Percentiles rank a stretch among this genome's conserved stretches.
Evolutionary conservation across 768 basidiomycete species (phyloP).

Genomic region (Sporobolomyces roseus): DNA sequence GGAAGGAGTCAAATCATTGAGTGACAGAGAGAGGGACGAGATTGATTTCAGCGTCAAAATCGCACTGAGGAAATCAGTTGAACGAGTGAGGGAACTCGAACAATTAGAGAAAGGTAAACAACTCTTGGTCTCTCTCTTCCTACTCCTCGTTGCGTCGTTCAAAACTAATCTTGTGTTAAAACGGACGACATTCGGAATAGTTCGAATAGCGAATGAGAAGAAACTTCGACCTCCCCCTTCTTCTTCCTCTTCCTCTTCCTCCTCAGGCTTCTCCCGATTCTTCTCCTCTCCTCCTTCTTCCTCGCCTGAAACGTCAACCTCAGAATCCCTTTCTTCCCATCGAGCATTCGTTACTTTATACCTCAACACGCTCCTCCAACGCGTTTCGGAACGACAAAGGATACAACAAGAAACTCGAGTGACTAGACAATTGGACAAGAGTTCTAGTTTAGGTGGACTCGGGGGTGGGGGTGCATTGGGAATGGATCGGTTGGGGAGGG

Average conservation of each 20-base stretch:
- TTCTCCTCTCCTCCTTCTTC: conserved; percentile 57
- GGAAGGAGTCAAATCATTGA: conserved; percentile 54
- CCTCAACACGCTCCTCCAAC: conserved; percentile 72
- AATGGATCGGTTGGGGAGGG: conserved; percentile 36
- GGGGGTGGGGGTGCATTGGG: conserved; percentile 58
- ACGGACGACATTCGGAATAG: conserved; percentile 2
- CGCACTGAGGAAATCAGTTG: conserved; percentile 77
- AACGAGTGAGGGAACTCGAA: conserved; percentile 83
- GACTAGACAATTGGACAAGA: conserved; percentile 77
- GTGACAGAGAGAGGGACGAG: conserved; percentile 89
- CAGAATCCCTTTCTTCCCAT: conserved; percentile 70
- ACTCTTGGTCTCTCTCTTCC: background rate
- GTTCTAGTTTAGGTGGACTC: conserved; percentile 65
- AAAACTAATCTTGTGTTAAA: too few relatives aligned
- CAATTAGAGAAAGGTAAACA: conserved; percentile 72
- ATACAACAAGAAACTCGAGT: conserved; percentile 93
- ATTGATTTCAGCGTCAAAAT: conserved; percentile 88
- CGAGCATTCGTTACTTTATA: conserved; percentile 90
- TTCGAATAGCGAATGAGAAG: conserved; percentile 23
- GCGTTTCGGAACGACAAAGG: conserved; percentile 71
- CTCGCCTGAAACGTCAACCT: conserved; percentile 59
- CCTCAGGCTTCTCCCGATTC: conserved; percentile 55
- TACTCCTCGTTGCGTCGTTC: background rate
- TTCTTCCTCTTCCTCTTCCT: conserved; percentile 52
- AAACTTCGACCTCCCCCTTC: conserved; percentile 5